These are phyloP conservation scores for Stagonosporopsis cucurbitacearum DNA, from an alignment of 2,329 filamentous ascomycete genomes.

Conservation along the genomic window DNA sequence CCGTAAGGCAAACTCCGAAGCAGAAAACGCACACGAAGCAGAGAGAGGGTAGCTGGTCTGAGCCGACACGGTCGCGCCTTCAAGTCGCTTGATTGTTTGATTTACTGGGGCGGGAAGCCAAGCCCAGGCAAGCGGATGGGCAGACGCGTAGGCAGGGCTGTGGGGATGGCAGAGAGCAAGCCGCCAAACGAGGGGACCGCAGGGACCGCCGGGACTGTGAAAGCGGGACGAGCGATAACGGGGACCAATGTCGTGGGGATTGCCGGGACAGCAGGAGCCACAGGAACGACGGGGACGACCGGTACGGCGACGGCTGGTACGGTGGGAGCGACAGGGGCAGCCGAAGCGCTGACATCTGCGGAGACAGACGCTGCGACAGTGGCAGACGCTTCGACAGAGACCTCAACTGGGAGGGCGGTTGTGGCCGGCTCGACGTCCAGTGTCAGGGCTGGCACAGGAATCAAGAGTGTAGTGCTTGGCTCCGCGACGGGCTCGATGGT, in stretches of 20 bases:
- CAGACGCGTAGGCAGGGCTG: background rate
- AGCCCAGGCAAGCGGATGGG: background rate
- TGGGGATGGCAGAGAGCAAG: background rate
- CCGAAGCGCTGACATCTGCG: background rate
- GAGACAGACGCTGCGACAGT: background rate
- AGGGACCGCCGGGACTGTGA: background rate
- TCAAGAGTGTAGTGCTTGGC: constrained; percentile 1
- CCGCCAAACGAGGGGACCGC: background rate
- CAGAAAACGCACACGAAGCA: background rate
- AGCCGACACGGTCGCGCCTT: background rate
- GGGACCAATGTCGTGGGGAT: background rate
- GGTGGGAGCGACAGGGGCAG: background rate
- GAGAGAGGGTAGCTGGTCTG: background rate
- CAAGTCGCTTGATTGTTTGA: background rate
- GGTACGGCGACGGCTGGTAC: background rate
- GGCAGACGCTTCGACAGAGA: background rate
- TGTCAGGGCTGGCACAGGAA: constrained; percentile 6
- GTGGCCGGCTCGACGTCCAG: background rate
- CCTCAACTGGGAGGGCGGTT: background rate
- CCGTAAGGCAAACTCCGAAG: constrained; percentile 3
- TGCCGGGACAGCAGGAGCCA: background rate
- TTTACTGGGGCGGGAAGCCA: background rate
- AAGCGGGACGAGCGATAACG: background rate
- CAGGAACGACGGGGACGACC: background rate
- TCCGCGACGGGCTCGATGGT: background rate